phyloP scores from a whole-genome alignment of 2,329 filamentous ascomycete genomes.

The Phaeosphaeriaceae sp. region DNA sequence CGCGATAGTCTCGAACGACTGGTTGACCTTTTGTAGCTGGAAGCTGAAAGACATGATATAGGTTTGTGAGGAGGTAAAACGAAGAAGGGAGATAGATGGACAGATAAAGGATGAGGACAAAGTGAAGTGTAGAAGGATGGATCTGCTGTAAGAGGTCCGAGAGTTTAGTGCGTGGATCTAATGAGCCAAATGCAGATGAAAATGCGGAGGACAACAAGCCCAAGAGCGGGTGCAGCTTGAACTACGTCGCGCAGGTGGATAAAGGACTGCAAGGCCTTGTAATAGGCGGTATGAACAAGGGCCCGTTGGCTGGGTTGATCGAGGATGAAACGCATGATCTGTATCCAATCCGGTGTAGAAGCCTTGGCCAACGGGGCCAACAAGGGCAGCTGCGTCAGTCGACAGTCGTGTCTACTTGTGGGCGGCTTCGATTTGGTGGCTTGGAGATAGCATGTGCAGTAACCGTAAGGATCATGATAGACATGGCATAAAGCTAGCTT shows the following conservation, averaged over 20 bases:
- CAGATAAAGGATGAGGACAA: neutral
- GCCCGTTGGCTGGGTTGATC: conserved; percentile 9
- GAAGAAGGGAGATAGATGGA: neutral
- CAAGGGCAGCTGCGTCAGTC: conserved; percentile 5
- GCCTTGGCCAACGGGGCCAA: conserved; percentile 1
- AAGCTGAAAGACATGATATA: conserved; percentile 40
- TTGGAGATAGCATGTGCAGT: conserved; percentile 5
- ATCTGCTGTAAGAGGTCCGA: neutral
- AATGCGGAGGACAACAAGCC: conserved; percentile 14
- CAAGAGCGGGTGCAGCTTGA: conserved; percentile 16
- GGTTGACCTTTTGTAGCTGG: conserved; percentile 40
- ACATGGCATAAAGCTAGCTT: conserved; percentile 5
- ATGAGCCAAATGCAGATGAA: conserved; percentile 23
- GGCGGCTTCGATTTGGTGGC: conserved; percentile 17
- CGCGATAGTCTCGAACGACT: conserved; percentile 41
- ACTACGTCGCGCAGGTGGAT: conserved; percentile 28
- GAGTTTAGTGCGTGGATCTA: too few relatives aligned
- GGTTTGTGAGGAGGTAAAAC: neutral
- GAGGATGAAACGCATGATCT: conserved; percentile 11
- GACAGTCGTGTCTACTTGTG: conserved; percentile 5
- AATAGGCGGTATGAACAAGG: conserved; percentile 13
- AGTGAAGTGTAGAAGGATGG: neutral
- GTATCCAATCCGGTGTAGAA: conserved; percentile 15
- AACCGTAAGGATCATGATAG: conserved; percentile 4
- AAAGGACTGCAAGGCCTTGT: conserved; percentile 22